Evolutionary conservation across 2,329 filamentous ascomycete species (phyloP), one percentile per base, ranked within the genome.

Genomic region (Fusarium metavorans): DNA sequence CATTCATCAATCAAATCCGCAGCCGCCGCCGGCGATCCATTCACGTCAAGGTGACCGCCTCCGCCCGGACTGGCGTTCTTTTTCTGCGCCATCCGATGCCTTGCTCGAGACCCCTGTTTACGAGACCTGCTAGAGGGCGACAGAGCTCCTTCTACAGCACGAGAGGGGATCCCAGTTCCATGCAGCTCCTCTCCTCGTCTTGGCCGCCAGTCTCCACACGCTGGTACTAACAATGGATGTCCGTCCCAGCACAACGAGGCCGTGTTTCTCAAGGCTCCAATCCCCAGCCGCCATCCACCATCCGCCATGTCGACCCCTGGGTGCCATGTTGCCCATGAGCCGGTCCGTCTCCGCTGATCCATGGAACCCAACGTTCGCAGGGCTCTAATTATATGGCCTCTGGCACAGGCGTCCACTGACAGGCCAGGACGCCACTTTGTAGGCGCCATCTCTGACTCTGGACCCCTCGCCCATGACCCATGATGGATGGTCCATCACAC

Each of bases 401-500:
- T 78, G 74, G 73, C 70, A 74, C 64, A 75, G 65, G 77, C 82
- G 79, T 83, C 85, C 85, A 86, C 80, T 85, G 81, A 84, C 82
- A 84, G 79, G 80, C 80, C 81, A 80, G 79, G 75, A 81, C 80
- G 79, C 79, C 76, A 76, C 79, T 77, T 74, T 77, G 78, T 85
- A 86, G 83, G 82, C 85, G 85, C 85, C 84, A 80, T 81, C 82
- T 84, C 82, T 82, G 81, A 82, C 81, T 83, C 80, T 82, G 72
- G 77, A 78, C 76, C 71, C 75, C 75, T 73, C 64, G 66, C 78
- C 79, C 77, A 81, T 82, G 82, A 83, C 82, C 82, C 73, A 72
- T 74, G 73, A 76, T 76, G 74, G 67, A 76, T 75, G 73, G 67
- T 30, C 67, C 59, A 76, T 75, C 73, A 75, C 73, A 75, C 59